Base-by-base conservation (phyloP, 306 rosid species). In the Fragaria ananassa region DNA sequence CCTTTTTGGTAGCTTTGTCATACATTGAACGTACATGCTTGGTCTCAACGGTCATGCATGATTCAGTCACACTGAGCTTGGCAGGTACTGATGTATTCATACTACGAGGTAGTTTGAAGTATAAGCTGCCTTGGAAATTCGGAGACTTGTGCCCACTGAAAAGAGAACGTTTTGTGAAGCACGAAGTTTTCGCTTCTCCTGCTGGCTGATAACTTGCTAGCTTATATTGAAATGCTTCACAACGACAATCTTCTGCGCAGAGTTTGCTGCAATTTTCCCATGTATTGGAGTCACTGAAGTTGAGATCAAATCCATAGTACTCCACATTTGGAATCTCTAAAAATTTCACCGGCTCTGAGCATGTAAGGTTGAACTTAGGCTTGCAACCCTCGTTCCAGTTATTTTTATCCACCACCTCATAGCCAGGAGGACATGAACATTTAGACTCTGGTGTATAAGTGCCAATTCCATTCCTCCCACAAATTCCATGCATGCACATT, bases 401-500 rank as follows among this genome's bases (percentile, higher is more conserved):
- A 17, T 15, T 14, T 21, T 15, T 5, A 45, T 47, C 53, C 3
- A 10, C n/a, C 70, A 57, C 54, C 75, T 47, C 56, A 61, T 42
- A 74, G 42, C 79, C 83, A 11, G 74, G 66, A 58, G 54, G 50
- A 41, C 83, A 74, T n/a, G 79, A 80, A 62, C 83, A 80, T 23
- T 18, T 68, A 0, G 64, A 57, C 45, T 57, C 47, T 14, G 54
- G 18, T 1, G 29, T 68, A 14, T 67, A 45, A 10, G 58, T 34
- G 7, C 79, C 74, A 5, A 80, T 13, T 18, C 71, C 72, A 68
- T 80, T 80, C n/a, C 64, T 35, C 35, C 83, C 83, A 10, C 83
- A 80, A n/a, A 80, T 42, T 39, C 89, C 91, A 56, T 86, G 87
- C 91, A 56, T 86, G 87, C 39, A 87, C 78, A 11, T 6, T 78